Conservation (phyloP, 441 rosid species). For the Raphanus hybrid region DNA sequence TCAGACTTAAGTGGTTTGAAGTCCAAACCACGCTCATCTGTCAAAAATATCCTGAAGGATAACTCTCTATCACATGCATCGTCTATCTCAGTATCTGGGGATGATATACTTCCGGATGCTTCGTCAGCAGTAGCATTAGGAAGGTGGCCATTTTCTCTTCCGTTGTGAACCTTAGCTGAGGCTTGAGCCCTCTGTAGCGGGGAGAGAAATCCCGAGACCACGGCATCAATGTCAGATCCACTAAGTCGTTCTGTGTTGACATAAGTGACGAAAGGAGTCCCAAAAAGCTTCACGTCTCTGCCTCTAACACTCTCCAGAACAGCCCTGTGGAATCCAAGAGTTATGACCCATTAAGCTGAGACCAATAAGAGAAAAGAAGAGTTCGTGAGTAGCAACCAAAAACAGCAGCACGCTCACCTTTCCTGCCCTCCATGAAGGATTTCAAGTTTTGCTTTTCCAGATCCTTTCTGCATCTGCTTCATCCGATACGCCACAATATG, state of each 20-base stretch:
- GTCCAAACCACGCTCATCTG: conserved; percentile 50
- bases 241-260: conserved; percentile 54
- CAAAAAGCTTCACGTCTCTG: conserved; percentile 57
- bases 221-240: conserved; percentile 64
- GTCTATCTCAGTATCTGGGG: conserved; percentile 32
- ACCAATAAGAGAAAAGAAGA: conserved; percentile 16
- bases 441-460: conserved; percentile 67
- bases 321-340: conserved; percentile 48
- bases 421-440: conserved; percentile 63
- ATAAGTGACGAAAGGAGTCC: conserved; percentile 70
- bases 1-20: conserved; percentile 57
- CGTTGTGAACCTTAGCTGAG: conserved; percentile 48
- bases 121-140: conserved; percentile 45
- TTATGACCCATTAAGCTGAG: conserved; percentile 7
- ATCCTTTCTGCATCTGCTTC: conserved; percentile 48
- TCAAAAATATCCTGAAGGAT: conserved; percentile 52
- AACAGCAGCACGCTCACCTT: conserved; percentile 48
- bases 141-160: conserved; percentile 61
- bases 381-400: background rate
- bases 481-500: conserved; percentile 60
- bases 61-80: conserved; percentile 45
- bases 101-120: conserved; percentile 25
- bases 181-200: conserved; percentile 52
- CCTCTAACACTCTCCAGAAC: conserved; percentile 51
- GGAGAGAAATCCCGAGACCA: conserved; percentile 58